Percentiles rank a stretch among this genome's conserved stretches.
Evolutionary conservation across 768 basidiomycete genomes (phyloP).

Genomic region (Mycena indigotica): DNA sequence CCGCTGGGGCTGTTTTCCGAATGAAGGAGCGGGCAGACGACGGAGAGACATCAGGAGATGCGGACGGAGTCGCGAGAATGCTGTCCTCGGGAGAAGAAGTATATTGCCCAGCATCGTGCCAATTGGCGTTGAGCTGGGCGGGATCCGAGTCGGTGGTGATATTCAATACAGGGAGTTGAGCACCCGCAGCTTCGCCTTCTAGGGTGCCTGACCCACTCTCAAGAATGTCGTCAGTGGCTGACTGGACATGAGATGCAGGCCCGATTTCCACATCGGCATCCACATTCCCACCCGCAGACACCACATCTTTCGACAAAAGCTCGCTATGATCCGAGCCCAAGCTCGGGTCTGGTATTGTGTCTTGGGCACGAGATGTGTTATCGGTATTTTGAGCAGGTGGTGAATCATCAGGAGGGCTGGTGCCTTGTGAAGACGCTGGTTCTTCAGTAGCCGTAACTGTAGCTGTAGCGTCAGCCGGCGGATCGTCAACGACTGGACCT

Average conservation of each 20-base stretch:
- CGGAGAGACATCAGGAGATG: not conserved
- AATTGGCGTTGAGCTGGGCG: not conserved
- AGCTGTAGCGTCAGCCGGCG: too few species aligned
- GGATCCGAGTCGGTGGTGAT: not conserved
- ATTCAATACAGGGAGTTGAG: not conserved
- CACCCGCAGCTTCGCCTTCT: too few species aligned
- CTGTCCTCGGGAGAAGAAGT: not conserved
- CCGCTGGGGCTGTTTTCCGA: conserved; percentile 1
- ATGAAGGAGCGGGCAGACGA: too few species aligned
- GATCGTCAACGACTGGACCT: too few species aligned
- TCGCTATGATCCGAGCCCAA: too few species aligned
- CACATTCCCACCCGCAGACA: too few species aligned
- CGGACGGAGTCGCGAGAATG: not conserved
- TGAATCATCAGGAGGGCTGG: too few species aligned
- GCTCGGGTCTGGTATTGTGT: too few species aligned
- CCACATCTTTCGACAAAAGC: too few species aligned
- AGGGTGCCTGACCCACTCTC: too few species aligned
- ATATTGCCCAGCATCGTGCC: not conserved
- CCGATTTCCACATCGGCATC: not conserved
- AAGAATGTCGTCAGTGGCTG: not conserved
- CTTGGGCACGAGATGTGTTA: not conserved
- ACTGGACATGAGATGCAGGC: not conserved
- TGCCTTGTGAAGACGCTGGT: too few species aligned
- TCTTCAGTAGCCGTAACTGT: too few species aligned
- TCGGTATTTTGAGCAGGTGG: not conserved